These are phyloP conservation scores for Ophiocordyceps camponoti-leonardi DNA, from an alignment of 2,329 filamentous ascomycete species.

Conservation along the genomic window DNA sequence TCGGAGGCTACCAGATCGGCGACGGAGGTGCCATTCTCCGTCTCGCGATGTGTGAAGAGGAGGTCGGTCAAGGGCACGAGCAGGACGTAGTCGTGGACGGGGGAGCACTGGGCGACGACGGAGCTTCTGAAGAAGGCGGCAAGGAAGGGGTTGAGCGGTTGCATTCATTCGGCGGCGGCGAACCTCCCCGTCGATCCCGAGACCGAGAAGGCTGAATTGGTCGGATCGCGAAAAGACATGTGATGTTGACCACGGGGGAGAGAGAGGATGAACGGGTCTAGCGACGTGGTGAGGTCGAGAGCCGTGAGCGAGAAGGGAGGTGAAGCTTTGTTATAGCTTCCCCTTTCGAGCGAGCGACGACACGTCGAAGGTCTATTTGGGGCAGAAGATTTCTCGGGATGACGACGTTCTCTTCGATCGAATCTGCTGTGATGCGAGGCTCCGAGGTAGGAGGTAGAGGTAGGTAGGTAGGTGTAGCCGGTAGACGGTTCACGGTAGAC, in stretches of 20 bases:
- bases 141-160: conserved; percentile 96
- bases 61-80: conserved; percentile 89
- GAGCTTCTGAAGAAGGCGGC: conserved; percentile 97
- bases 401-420: too few species aligned
- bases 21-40: conserved; percentile 62
- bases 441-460: too few species aligned
- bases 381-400: too few species aligned
- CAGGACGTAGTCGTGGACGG: conserved; percentile 80
- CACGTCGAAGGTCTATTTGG: too few species aligned
- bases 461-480: too few species aligned
- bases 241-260: not conserved
- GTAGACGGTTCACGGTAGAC: too few species aligned
- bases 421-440: too few species aligned
- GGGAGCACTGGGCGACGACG: conserved; percentile 77
- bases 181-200: not conserved
- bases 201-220: not conserved
- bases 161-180: conserved; percentile 43
- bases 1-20: conserved; percentile 74
- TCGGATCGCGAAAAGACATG: conserved; percentile 1
- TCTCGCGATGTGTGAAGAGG: conserved; percentile 73
- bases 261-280: not conserved
- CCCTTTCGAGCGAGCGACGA: too few species aligned
- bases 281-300: not conserved
- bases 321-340: too few species aligned
- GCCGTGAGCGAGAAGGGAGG: too few species aligned